These are phyloP conservation scores for Macrophomina pseudophaseolina DNA, from an alignment of 2,329 filamentous ascomycete genomes.

Conservation along the genomic window DNA sequence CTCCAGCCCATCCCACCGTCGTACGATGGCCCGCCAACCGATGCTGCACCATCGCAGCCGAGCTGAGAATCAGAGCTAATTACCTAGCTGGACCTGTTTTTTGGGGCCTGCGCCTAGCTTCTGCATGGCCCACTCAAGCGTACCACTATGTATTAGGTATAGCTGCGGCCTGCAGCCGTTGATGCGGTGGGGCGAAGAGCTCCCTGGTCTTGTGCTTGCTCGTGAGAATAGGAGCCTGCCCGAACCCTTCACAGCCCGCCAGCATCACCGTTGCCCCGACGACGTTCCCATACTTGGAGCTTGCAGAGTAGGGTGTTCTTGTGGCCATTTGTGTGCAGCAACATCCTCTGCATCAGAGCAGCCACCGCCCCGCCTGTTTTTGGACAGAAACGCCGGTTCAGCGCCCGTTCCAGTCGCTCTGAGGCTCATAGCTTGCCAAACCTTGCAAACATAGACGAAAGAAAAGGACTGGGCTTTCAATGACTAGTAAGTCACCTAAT, in stretches of 20 bases:
- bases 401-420: neutral
- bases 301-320: neutral
- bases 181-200: neutral
- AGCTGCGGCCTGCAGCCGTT: constrained; percentile 16
- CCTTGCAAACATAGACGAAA: neutral
- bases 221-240: neutral
- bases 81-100: neutral
- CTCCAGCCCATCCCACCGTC: neutral
- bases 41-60: constrained; percentile 14
- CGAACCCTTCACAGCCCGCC: neutral
- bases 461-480: neutral
- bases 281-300: neutral
- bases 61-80: neutral
- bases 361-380: neutral
- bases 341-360: neutral
- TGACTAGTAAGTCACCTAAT: neutral
- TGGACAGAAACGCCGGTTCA: neutral
- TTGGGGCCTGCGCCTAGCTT: neutral
- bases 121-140: neutral
- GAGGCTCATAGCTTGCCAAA: neutral
- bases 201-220: neutral
- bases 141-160: neutral
- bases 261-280: neutral
- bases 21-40: constrained; percentile 17
- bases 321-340: neutral